Evolutionary conservation across 768 basidiomycete species (phyloP).

Genomic region (Boletus vinaceobasis): DNA sequence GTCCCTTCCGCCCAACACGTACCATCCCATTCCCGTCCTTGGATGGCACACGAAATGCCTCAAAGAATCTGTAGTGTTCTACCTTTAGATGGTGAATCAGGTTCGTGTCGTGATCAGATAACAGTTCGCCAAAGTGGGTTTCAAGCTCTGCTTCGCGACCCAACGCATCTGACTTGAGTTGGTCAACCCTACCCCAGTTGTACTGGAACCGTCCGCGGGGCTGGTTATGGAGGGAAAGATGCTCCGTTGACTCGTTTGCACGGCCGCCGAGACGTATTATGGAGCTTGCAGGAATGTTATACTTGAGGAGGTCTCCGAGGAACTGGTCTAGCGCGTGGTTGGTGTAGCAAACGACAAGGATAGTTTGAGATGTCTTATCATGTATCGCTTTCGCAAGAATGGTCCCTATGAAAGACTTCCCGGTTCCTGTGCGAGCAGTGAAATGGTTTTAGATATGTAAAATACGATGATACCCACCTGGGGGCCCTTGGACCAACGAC

Average conservation of each 20-base stretch:
- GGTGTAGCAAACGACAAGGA: conserved; percentile 68
- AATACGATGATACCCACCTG: conserved; percentile 40
- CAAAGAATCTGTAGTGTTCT: conserved; percentile 38
- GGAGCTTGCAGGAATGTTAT: conserved; percentile 42
- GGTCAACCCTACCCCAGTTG: conserved; percentile 13
- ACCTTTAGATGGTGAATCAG: conserved; percentile 45
- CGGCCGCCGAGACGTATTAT: conserved; percentile 61
- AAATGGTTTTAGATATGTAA: background rate
- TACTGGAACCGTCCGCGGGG: background rate
- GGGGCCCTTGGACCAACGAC: conserved; percentile 67
- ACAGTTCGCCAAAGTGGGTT: background rate
- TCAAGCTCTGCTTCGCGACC: conserved; percentile 31
- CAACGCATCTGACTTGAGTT: conserved; percentile 28
- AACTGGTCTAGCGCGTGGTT: conserved; percentile 75
- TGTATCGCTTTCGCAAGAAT: conserved; percentile 59
- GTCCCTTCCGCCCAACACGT: conserved; percentile 41
- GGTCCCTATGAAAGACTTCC: conserved; percentile 69
- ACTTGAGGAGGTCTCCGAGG: conserved; percentile 40
- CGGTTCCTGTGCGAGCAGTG: conserved; percentile 48
- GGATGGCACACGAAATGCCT: conserved; percentile 43
- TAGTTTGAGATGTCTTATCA: conserved; percentile 40
- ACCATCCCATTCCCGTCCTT: conserved; percentile 26
- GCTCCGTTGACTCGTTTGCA: conserved; percentile 43
- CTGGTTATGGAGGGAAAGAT: conserved; percentile 38
- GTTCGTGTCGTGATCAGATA: conserved; percentile 18